These are phyloP conservation scores for Porcisia hertigi DNA, from an alignment of 208 protist species.

Conservation along the genomic window DNA sequence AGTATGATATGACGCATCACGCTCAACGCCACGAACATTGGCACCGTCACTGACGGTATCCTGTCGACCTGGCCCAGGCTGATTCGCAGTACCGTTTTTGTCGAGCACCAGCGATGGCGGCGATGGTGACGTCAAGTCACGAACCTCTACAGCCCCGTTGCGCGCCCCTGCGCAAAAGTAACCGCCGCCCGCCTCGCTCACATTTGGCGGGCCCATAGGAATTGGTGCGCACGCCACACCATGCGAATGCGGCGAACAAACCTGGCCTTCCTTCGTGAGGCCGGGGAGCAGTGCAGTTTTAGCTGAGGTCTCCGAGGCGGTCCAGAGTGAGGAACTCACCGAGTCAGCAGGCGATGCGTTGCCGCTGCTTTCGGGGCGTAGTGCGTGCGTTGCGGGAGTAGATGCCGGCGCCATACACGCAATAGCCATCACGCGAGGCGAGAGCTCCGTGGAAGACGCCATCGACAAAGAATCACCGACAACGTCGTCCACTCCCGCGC, in stretches of 20 bases:
- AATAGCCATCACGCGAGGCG: not conserved
- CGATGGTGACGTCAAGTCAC: not conserved
- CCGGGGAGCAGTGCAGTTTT: not conserved
- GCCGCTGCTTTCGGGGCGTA: not conserved
- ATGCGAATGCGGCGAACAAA: not conserved
- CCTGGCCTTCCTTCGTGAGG: not conserved
- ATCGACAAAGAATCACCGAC: not conserved
- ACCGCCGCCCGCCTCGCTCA: not conserved
- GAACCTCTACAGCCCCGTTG: not conserved
- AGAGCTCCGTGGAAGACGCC: not conserved
- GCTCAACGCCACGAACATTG: not conserved
- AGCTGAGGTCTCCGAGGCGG: constrained; percentile 3
- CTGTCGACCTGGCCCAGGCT: not conserved
- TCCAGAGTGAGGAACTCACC: constrained; percentile 1
- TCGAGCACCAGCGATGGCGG: not conserved
- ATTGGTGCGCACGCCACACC: not conserved
- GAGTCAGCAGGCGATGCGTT: not conserved
- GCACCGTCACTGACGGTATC: not conserved
- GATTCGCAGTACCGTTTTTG: no score
- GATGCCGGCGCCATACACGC: not conserved
- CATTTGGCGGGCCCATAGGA: not conserved
- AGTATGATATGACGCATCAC: not conserved
- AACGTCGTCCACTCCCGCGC: not conserved
- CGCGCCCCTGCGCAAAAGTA: not conserved
- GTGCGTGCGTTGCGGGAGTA: not conserved